Base-by-base conservation (phyloP, 176 grass and related monocot genomes). In the Echinochloa phyllopogon region DNA sequence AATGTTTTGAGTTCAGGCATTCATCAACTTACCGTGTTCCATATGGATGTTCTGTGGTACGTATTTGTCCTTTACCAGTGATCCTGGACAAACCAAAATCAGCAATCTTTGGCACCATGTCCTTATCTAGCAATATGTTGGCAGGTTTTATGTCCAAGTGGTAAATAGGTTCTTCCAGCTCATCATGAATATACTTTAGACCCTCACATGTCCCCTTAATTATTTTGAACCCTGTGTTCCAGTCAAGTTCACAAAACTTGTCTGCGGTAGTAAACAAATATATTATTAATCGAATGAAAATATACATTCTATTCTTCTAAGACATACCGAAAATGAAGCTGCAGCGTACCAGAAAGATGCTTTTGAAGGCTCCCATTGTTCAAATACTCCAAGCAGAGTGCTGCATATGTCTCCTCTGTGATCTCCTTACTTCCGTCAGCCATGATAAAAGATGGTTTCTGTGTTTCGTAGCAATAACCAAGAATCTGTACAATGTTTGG, bases 91-190 rank as follows among this genome's bases (percentile, higher is more conserved):
- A 4, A 33, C 69, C 44, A 33, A 73, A 73, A 50, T 73, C 43
- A 18, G 43, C 21, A 47, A 72, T 24, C 37, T 68, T 68, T 41
- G 65, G 65, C 3, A 72, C 69, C 69, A 72, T 72, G 15, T 73
- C 16, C 10, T 15, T 10, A 29, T 73, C 44, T 29, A 73, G 13
- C 45, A 73, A 33, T 47, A 73, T 50, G 14, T 49, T 73, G 23
- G 6, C 14, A 18, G 69, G 69, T 29, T 49, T 50, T 1, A 73
- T n/a, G 44, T 50, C 44, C 13, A 73, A 17, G n/a, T 73, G 69
- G 14, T 49, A 50, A 50, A 73, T 50, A 73, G 45, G 69, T 27
- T 73, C 24, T 25, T 29, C 24, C 3, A 49, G 23, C 0, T 45
- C 12, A 2, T 50, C 15, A 3, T 49, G 69, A 27, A 72, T 23